Conservation (phyloP, 768 basidiomycete species). For the Kockovaella imperatae region DNA sequence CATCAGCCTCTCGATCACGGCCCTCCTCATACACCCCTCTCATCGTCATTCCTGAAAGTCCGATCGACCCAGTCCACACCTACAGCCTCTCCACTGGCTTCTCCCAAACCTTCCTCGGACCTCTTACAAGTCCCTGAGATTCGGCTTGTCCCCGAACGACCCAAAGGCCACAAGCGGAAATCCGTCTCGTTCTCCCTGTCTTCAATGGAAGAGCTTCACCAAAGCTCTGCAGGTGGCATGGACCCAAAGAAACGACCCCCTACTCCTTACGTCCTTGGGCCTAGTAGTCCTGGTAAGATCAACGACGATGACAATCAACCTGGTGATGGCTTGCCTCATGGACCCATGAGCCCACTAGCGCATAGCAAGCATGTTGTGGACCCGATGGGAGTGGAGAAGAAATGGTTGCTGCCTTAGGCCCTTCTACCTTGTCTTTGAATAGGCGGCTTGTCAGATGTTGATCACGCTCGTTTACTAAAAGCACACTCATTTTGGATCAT, state of each 20-base stretch:
- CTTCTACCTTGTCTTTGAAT: no score
- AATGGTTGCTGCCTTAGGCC: constrained; percentile 3
- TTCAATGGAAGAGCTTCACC: constrained; percentile 6
- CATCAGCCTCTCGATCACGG: no score
- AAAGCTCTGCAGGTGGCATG: neutral
- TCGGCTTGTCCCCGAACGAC: neutral
- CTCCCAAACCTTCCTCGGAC: neutral
- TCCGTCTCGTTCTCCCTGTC: constrained; percentile 10
- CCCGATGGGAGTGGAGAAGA: constrained; percentile 10
- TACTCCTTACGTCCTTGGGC: constrained; percentile 6
- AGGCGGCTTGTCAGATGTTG: no score
- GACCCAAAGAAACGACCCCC: constrained; percentile 1
- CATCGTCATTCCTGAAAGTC: neutral
- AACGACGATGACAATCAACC: neutral
- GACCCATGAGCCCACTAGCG: neutral
- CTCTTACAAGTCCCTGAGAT: no score
- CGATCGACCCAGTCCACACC: neutral
- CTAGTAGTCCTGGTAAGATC: neutral
- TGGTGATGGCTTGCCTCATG: neutral
- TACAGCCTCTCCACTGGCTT: neutral
- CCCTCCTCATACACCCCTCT: neutral
- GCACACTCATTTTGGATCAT: no score
- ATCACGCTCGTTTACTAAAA: no score
- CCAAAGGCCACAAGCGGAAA: constrained; percentile 9
- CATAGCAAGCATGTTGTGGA: neutral